Percentiles rank a stretch among this genome's conserved stretches.
Evolutionary conservation across 1,284 basidiomycete species (phyloP).

Genomic region (Boletus mariae): DNA sequence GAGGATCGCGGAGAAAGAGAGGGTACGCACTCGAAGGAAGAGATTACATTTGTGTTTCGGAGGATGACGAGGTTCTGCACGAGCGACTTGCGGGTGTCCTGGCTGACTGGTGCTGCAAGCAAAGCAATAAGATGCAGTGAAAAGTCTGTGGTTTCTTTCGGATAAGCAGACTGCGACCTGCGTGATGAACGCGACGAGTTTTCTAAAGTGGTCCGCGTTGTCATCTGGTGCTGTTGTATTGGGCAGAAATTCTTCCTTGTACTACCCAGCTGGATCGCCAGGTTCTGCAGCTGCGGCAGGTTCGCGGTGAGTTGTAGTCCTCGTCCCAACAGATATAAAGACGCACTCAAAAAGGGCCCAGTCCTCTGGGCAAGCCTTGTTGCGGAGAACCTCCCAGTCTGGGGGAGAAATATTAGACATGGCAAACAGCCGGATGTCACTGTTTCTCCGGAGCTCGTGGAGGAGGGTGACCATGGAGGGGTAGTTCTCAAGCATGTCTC

Average conservation of each 20-base stretch:
- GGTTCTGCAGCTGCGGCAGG: slow-evolving; percentile 85
- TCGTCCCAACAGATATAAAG: slow-evolving; percentile 43
- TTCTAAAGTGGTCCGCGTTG: slow-evolving; percentile 77
- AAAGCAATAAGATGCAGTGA: slow-evolving; percentile 74
- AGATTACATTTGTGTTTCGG: slow-evolving; percentile 88
- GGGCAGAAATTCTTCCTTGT: slow-evolving; percentile 96
- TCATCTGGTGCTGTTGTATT: slow-evolving; percentile 87
- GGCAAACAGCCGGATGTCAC: slow-evolving; percentile 15
- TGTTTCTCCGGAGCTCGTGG: slow-evolving; percentile 11
- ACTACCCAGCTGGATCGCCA: slow-evolving; percentile 80
- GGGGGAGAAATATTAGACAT: slow-evolving; percentile 26
- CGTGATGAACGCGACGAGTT: slow-evolving; percentile 83
- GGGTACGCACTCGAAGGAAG: slow-evolving; percentile 82
- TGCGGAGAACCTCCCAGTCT: slow-evolving; percentile 21
- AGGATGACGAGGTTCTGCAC: slow-evolving; percentile 91
- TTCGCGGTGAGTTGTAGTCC: slow-evolving; percentile 67
- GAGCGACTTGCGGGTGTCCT: slow-evolving; percentile 78
- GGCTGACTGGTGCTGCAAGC: slow-evolving; percentile 68
- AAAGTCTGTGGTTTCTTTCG: slow-evolving; percentile 80
- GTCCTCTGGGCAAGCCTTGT: slow-evolving; percentile 11
- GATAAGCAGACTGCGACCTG: slow-evolving; percentile 88
- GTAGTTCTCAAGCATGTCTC: slow-evolving; percentile 28
- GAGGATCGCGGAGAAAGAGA: neutral
- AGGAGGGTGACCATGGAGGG: slow-evolving; percentile 15
- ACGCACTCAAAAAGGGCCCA: slow-evolving; percentile 25